A percentile compares a stretch with the other conserved stretches of the same genome.
Conservation (phyloP, 768 basidiomycete genomes). For the Cystofilobasidium bisporidii region DNA sequence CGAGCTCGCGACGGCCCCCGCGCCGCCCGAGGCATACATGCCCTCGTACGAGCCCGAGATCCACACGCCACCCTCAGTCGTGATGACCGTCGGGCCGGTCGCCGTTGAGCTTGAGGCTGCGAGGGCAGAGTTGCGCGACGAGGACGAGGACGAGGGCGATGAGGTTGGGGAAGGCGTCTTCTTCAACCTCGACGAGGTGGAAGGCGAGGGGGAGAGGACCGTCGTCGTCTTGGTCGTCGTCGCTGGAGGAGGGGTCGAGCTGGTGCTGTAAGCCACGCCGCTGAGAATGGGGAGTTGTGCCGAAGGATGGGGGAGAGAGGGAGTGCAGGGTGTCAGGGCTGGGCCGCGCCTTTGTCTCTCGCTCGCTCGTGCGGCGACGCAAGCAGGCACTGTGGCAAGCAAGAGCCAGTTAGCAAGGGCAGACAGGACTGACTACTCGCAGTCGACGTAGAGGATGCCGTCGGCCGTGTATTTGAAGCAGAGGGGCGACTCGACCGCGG, state of each 20-base stretch:
- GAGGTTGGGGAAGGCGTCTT: too few relatives aligned
- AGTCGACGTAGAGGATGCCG: not conserved
- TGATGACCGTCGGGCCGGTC: not conserved
- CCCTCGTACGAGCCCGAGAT: not conserved
- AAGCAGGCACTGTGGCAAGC: too few relatives aligned
- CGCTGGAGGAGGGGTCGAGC: not conserved
- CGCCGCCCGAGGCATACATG: too few relatives aligned
- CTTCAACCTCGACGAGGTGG: not conserved
- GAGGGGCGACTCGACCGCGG: not conserved
- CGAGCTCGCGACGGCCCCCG: too few relatives aligned
- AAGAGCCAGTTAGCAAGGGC: too few relatives aligned
- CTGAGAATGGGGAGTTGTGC: too few relatives aligned
- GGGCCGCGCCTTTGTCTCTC: not conserved
- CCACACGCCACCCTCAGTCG: constrained; percentile 4
- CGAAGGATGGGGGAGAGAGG: not conserved
- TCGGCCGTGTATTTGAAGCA: not conserved
- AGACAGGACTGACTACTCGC: not conserved
- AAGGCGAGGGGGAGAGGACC: too few relatives aligned
- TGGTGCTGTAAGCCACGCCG: not conserved
- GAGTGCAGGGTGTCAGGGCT: not conserved
- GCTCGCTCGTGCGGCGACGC: too few relatives aligned
- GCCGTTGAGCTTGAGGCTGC: not conserved
- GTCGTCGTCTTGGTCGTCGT: too few relatives aligned
- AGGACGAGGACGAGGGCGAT: too few relatives aligned
- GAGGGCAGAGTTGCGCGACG: too few relatives aligned